These are phyloP conservation scores for Neckera pumila DNA, from an alignment of 225 moss, liverwort and hornwort genomes.

Conservation along the genomic window DNA sequence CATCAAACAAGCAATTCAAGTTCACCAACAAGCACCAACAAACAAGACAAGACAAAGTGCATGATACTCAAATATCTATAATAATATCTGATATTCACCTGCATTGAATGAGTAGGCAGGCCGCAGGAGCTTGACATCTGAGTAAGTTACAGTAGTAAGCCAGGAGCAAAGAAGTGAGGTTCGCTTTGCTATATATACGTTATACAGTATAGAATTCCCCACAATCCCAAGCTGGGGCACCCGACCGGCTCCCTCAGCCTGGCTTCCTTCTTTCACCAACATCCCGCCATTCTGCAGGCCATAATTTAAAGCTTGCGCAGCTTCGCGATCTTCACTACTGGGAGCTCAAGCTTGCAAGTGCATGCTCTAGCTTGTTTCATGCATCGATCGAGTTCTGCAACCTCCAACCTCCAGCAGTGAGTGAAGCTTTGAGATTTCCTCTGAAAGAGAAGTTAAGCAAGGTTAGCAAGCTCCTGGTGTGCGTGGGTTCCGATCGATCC, in stretches of 20 bases:
- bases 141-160: neutral
- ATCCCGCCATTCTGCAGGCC: neutral
- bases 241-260: neutral
- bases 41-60: too few relatives aligned
- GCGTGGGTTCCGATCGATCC: neutral
- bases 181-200: neutral
- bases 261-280: neutral
- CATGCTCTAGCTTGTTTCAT: neutral
- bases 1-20: neutral
- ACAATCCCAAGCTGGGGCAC: too few relatives aligned
- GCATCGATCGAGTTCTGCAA: neutral
- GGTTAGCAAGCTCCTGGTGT: neutral
- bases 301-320: too few relatives aligned
- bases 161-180: neutral
- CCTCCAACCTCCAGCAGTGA: neutral
- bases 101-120: neutral
- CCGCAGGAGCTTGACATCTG: neutral
- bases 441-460: neutral
- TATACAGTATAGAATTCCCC: too few relatives aligned
- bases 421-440: neutral
- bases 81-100: neutral
- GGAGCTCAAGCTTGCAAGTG: neutral
- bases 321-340: too few relatives aligned
- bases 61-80: neutral
- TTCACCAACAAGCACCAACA: neutral